Percentiles rank a stretch among this genome's conserved stretches.
These are phyloP conservation scores for Cordyceps cicadae DNA, from an alignment of 2,329 filamentous ascomycete species.

Conservation along the genomic window DNA sequence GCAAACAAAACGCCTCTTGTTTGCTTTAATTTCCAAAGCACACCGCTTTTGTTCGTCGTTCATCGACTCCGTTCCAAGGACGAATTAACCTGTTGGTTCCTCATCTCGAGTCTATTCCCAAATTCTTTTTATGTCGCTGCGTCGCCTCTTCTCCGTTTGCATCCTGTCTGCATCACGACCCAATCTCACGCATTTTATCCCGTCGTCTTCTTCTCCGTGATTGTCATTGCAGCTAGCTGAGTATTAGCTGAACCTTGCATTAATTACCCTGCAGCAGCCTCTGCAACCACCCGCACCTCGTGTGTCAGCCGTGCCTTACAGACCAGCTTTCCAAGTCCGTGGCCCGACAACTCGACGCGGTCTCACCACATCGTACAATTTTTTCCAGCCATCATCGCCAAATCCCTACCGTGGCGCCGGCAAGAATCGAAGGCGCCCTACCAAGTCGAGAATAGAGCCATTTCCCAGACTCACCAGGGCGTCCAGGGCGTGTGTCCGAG, in stretches of 20 bases:
- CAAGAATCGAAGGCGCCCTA: neutral
- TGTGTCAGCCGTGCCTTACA: neutral
- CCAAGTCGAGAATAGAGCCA: neutral
- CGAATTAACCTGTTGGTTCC: neutral
- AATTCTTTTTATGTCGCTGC: neutral
- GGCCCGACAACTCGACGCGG: neutral
- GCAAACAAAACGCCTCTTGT: neutral
- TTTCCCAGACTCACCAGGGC: neutral
- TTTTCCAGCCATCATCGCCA: neutral
- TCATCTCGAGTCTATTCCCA: neutral
- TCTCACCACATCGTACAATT: neutral
- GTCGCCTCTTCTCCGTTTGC: neutral
- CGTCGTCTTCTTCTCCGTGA: neutral
- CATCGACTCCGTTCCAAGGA: neutral
- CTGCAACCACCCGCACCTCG: neutral
- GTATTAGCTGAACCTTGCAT: conserved; percentile 2
- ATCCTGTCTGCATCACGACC: neutral
- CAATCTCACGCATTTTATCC: neutral
- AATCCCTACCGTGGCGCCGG: neutral
- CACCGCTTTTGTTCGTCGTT: neutral
- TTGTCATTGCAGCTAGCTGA: neutral
- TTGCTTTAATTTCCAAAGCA: neutral
- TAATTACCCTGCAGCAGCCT: neutral
- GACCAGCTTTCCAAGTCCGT: neutral
- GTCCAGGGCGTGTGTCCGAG: neutral